Evolutionary conservation across 495 filamentous ascomycete genomes (phyloP).

Genomic region (Aspergillus steynii): DNA sequence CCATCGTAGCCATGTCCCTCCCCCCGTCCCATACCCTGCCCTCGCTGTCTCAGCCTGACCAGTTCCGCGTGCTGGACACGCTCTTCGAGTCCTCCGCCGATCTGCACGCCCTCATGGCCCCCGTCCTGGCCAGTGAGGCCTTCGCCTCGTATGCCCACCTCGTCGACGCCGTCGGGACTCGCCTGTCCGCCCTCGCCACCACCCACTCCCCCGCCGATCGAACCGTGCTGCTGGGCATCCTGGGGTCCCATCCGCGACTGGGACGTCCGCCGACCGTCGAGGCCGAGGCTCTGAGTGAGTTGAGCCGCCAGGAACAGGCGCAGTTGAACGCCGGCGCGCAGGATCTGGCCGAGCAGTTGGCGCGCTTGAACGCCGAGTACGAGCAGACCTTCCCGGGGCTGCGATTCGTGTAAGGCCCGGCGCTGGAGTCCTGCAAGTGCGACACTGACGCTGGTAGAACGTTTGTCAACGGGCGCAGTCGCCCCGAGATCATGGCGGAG

Average conservation of each 20-base stretch:
- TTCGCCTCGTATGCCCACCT: constrained; percentile 64
- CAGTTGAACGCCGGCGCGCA: constrained; percentile 60
- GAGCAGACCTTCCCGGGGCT: constrained; percentile 80
- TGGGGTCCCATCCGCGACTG: constrained; percentile 85
- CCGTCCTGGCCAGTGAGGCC: constrained; percentile 59
- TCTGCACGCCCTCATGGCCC: constrained; percentile 69
- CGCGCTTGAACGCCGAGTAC: constrained; percentile 73
- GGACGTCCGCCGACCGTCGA: constrained; percentile 64
- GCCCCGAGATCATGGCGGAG: constrained; percentile 76
- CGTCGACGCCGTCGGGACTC: constrained; percentile 57
- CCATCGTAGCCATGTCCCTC: constrained; percentile 30
- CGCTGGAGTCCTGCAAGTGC: too few relatives aligned
- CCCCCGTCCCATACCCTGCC: constrained; percentile 54
- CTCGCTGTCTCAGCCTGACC: constrained; percentile 54
- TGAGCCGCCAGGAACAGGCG: constrained; percentile 78
- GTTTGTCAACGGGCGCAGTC: constrained; percentile 83
- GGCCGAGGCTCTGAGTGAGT: constrained; percentile 59
- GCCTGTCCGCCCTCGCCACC: constrained; percentile 53
- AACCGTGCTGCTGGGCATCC: constrained; percentile 63
- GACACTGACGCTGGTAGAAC: constrained; percentile 45
- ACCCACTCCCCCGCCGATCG: constrained; percentile 50
- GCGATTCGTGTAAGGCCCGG: constrained; percentile 69
- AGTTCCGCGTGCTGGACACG: constrained; percentile 67
- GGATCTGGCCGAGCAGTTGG: constrained; percentile 49
- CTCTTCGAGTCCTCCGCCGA: constrained; percentile 85